Conservation (phyloP, 805 yeast genomes). For the Brettanomyces sp. region DNA sequence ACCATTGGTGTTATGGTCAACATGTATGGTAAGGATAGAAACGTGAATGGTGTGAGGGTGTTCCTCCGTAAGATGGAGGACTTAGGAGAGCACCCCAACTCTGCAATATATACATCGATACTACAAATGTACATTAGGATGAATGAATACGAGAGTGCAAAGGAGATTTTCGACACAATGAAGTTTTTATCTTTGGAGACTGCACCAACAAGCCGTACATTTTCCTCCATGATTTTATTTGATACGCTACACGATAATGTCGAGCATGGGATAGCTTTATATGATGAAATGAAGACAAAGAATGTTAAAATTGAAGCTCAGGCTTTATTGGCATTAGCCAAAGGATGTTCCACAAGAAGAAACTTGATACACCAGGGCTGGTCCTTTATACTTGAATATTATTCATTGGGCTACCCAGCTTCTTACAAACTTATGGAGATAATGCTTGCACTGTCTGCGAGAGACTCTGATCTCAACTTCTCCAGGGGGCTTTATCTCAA, state of each 20-base stretch:
- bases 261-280: conserved; percentile 69
- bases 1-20: conserved; percentile 37
- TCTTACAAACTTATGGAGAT: conserved; percentile 44
- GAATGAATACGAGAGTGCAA: conserved; percentile 49
- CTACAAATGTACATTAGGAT: conserved; percentile 51
- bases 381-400: conserved; percentile 63
- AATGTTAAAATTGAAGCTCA: conserved; percentile 28
- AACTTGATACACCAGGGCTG: conserved; percentile 54
- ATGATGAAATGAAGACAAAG: conserved; percentile 49
- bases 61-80: conserved; percentile 30
- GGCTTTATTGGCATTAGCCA: conserved; percentile 49
- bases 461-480: conserved; percentile 67
- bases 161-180: conserved; percentile 72
- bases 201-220: conserved; percentile 59
- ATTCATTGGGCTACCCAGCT: conserved; percentile 28
- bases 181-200: conserved; percentile 63
- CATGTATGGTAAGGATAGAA: conserved; percentile 33
- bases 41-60: conserved; percentile 30
- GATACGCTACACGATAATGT: conserved; percentile 54
- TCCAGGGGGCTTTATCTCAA: conserved; percentile 54
- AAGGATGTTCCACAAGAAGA: conserved; percentile 52
- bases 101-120: conserved; percentile 43
- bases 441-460: conserved; percentile 69
- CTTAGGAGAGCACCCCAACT: conserved; percentile 32
- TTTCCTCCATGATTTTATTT: conserved; percentile 61